phyloP scores from a whole-genome alignment of 2,329 filamentous ascomycete species.

The Tolypocladium tropicale region DNA sequence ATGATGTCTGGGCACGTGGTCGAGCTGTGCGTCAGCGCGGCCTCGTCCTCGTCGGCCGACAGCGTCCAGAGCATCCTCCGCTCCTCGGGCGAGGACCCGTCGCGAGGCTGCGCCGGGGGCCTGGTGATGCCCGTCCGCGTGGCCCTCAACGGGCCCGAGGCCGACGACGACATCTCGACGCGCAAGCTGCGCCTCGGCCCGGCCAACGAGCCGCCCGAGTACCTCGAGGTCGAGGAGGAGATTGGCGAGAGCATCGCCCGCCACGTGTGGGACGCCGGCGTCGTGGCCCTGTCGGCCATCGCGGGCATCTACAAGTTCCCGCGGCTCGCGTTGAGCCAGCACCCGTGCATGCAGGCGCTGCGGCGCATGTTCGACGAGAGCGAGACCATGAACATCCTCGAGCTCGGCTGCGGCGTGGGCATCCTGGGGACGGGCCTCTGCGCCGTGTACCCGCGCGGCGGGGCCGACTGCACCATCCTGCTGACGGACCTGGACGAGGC shows the following conservation, averaged over 20 bases:
- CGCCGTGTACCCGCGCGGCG: slow-evolving; percentile 16
- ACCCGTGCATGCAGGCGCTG: slow-evolving; percentile 18
- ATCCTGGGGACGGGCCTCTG: slow-evolving; percentile 42
- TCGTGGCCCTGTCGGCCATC: slow-evolving; percentile 29
- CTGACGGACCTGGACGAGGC: slow-evolving; percentile 48
- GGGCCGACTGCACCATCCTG: slow-evolving; percentile 24
- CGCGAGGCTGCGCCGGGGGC: slow-evolving; percentile 15
- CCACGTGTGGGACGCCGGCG: slow-evolving; percentile 49
- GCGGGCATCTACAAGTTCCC: slow-evolving; percentile 17
- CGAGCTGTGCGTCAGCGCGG: slow-evolving; percentile 17
- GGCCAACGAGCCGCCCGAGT: slow-evolving; percentile 9
- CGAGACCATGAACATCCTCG: slow-evolving; percentile 32
- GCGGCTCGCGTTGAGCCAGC: slow-evolving; percentile 13
- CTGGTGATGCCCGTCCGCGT: slow-evolving; percentile 35
- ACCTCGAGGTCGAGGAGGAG: slow-evolving; percentile 40
- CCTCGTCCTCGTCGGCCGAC: slow-evolving; percentile 15
- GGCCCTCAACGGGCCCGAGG: slow-evolving; percentile 14
- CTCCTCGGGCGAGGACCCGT: slow-evolving; percentile 9
- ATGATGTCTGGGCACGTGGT: slow-evolving; percentile 14
- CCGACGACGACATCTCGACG: slow-evolving; percentile 14
- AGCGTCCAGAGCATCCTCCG: slow-evolving; percentile 14
- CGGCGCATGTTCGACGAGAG: slow-evolving; percentile 16
- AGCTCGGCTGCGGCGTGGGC: slow-evolving; percentile 47
- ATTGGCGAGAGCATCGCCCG: slow-evolving; percentile 50
- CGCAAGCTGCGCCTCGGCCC: slow-evolving; percentile 18